These are phyloP conservation scores for Euryodendron excelsum DNA, from an alignment of 148 eudicot species.

Conservation along the genomic window DNA sequence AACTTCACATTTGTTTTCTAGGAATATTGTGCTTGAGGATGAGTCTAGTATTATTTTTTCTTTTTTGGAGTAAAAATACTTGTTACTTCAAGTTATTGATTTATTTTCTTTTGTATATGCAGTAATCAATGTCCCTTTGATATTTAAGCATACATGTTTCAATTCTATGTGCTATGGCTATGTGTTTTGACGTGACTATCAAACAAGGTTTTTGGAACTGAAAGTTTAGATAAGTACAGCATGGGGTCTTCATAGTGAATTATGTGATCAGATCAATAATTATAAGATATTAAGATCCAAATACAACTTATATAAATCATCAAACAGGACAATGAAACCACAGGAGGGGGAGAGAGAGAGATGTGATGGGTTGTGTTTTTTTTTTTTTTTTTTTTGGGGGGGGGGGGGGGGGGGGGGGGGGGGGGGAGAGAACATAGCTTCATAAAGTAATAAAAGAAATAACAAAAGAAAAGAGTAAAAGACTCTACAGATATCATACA, in stretches of 20 bases:
- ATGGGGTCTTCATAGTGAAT: neutral
- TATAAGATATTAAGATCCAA: neutral
- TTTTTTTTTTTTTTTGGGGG: too few relatives aligned
- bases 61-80: neutral
- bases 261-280: neutral
- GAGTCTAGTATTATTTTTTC: neutral
- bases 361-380: too few relatives aligned
- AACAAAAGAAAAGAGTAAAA: too few relatives aligned
- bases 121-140: neutral
- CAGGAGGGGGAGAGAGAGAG: neutral
- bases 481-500: too few relatives aligned
- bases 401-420: neutral
- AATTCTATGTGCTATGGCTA: too few relatives aligned
- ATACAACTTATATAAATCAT: neutral
- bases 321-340: neutral
- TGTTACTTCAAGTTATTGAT: neutral
- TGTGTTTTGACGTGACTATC: too few relatives aligned
- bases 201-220: neutral
- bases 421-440: neutral
- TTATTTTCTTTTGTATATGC: too few relatives aligned
- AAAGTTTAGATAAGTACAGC: neutral
- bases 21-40: neutral
- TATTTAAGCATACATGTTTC: neutral
- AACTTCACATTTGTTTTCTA: too few relatives aligned
- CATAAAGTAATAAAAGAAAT: too few relatives aligned